Base-by-base conservation (phyloP, 1,139 yeast species). In the Suhomyces panamericanus region DNA sequence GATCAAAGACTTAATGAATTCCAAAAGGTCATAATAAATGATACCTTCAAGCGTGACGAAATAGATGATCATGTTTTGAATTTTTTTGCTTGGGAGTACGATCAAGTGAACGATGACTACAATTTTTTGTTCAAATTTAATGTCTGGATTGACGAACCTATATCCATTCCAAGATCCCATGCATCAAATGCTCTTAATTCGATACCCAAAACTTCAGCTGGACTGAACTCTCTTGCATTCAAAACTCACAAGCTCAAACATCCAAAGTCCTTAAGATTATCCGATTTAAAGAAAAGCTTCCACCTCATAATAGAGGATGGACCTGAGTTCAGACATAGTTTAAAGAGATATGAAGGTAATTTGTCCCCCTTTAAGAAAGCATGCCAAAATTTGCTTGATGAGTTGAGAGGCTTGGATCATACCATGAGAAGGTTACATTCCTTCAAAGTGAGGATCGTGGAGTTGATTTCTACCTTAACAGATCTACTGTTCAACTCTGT, bases 241-340 rank as follows among this genome's bases (percentile, higher is more conserved):
- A 26, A 15, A 22, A 17, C n/a, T 24, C 34, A 26, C 2, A 30
- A 36, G n/a, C 29, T 13, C 10, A 32, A 26, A n/a, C 14, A 16
- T 10, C 15, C 33, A 13, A 38, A 42, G 15, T 43, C 47, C 4
- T 38, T 49, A 22, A 46, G 42, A 20, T 39, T 49, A 12, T 35
- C 38, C 5, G 44, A 49, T 31, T 44, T 48, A 15, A 50, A 45
- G 24, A 38, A 46, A 9, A 51, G 55, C 6, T 73, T 72, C 49
- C 60, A 55, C 40, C 69, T 72, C 42, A 60, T 60, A 36, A 67
- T 70, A 57, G 86, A 82, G 47, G 95, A 87, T 57, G 95, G 95
- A 0, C 95, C 95, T 0, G 76, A 81, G 37, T 86, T 87, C 57
- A 68, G 95, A 40, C 81, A 78, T 29, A 67, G 81, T 0, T 62